phyloP scores from a whole-genome alignment of 352 stramenopile species.

The Phytophthora pisi region DNA sequence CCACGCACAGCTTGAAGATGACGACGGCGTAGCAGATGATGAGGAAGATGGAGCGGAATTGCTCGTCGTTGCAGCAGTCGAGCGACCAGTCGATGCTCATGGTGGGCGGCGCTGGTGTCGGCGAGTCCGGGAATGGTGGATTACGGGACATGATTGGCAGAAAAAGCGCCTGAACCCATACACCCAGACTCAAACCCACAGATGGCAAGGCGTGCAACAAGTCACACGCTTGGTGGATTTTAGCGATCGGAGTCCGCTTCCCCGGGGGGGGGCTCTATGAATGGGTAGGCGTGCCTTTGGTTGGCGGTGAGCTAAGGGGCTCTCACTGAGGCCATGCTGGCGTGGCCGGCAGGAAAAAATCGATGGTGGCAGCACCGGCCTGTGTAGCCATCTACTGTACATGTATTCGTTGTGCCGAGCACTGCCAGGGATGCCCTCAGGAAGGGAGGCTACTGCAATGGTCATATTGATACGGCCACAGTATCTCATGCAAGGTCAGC shows the following conservation, averaged over 20 bases:
- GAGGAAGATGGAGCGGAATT: constrained; percentile 89
- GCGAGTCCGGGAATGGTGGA: constrained; percentile 28
- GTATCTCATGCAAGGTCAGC: background rate
- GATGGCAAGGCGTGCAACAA: background rate
- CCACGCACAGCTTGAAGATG: constrained; percentile 86
- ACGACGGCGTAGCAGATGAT: constrained; percentile 84
- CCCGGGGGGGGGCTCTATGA: too few relatives aligned
- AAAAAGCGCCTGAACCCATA: constrained; percentile 17
- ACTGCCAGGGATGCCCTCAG: too few relatives aligned
- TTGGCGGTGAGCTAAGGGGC: too few relatives aligned
- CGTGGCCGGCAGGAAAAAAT: too few relatives aligned
- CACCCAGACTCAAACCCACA: background rate
- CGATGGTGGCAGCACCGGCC: too few relatives aligned
- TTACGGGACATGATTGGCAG: constrained; percentile 23
- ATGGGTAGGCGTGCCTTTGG: too few relatives aligned
- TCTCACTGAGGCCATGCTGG: too few relatives aligned
- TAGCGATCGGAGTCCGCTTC: background rate
- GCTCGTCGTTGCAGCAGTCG: constrained; percentile 89
- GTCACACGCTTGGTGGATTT: constrained; percentile 30
- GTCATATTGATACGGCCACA: too few relatives aligned
- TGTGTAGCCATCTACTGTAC: too few relatives aligned
- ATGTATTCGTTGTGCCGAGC: too few relatives aligned
- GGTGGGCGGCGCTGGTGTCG: background rate
- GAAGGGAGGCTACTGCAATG: too few relatives aligned
- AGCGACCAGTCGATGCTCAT: constrained; percentile 65